Percentiles rank a stretch among this genome's conserved stretches.
Conservation (phyloP, 768 basidiomycete genomes). For the Glaciozyma antarctica region DNA sequence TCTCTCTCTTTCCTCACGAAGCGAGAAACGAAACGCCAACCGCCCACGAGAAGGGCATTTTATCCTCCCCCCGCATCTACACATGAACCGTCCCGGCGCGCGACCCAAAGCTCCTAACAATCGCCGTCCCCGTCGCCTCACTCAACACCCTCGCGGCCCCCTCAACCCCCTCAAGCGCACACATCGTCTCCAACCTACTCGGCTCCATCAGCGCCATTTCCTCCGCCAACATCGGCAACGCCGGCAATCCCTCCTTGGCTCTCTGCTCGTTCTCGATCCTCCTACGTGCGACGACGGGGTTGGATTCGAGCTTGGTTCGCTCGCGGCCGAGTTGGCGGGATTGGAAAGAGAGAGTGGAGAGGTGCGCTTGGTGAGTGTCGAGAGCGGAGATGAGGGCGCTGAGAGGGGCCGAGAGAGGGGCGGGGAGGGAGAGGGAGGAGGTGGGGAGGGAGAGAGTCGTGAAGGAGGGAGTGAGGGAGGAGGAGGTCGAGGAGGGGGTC, state of each 20-base stretch:
- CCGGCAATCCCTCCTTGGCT: slow-evolving; percentile 24
- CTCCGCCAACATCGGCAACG: slow-evolving; percentile 23
- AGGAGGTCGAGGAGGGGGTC: slow-evolving; percentile 13
- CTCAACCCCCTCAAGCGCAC: slow-evolving; percentile 27
- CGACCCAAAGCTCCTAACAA: slow-evolving; percentile 5
- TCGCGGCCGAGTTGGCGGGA: slow-evolving; percentile 32
- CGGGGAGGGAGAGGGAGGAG: slow-evolving; percentile 12
- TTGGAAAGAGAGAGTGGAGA: slow-evolving; percentile 32
- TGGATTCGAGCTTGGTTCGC: slow-evolving; percentile 27
- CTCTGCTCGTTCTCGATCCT: slow-evolving; percentile 31
- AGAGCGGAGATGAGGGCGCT: slow-evolving; percentile 28
- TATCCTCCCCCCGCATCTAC: too few relatives aligned
- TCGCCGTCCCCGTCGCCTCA: slow-evolving; percentile 1
- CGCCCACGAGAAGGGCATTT: too few relatives aligned
- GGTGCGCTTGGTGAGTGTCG: slow-evolving; percentile 33
- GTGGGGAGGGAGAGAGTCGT: slow-evolving; percentile 25
- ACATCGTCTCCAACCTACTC: slow-evolving; percentile 29
- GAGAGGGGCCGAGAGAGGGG: slow-evolving; percentile 24
- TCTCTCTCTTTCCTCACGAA: too few relatives aligned
- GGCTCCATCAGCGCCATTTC: slow-evolving; percentile 29
- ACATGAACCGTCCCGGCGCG: background rate
- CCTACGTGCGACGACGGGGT: slow-evolving; percentile 26
- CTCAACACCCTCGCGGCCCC: slow-evolving; percentile 25
- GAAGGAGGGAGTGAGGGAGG: slow-evolving; percentile 14
- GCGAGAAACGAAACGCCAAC: too few relatives aligned